Evolutionary conservation across 768 basidiomycete genomes (phyloP).

Genomic region (Termitomyces sp.): DNA sequence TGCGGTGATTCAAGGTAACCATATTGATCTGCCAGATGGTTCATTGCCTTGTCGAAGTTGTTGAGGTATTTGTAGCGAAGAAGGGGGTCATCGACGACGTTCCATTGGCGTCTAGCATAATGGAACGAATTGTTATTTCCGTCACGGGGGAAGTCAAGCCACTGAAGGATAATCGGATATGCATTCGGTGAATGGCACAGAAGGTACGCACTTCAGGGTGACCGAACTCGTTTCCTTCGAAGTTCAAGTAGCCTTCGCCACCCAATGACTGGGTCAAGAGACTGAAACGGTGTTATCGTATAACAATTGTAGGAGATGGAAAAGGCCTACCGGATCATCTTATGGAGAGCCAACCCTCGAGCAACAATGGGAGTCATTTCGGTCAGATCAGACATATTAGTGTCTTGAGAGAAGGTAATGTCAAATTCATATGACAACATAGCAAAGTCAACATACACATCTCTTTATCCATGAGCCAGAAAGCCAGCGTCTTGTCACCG

Average conservation of each 20-base stretch:
- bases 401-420: conserved; percentile 47
- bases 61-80: conserved; percentile 94
- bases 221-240: conserved; percentile 97
- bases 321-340: conserved; percentile 81
- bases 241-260: conserved; percentile 97
- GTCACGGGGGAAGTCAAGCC: conserved; percentile 98
- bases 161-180: conserved; percentile 40
- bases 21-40: conserved; percentile 74
- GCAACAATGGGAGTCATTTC: conserved; percentile 82
- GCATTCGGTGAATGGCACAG: background rate
- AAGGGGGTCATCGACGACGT: conserved; percentile 79
- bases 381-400: conserved; percentile 88
- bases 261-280: conserved; percentile 89
- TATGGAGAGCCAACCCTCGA: conserved; percentile 90
- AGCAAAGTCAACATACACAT: conserved; percentile 71
- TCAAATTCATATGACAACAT: background rate
- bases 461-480: conserved; percentile 99
- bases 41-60: conserved; percentile 93
- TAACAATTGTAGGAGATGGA: conserved; percentile 9
- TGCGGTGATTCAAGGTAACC: conserved; percentile 83
- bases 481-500: conserved; percentile 97
- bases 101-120: conserved; percentile 96
- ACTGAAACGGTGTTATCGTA: conserved; percentile 34
- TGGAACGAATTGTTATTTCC: conserved; percentile 97
- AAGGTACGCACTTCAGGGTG: conserved; percentile 82